Base-by-base conservation (phyloP, 306 rosid genomes). In the Cyamopsis tetragonoloba region DNA sequence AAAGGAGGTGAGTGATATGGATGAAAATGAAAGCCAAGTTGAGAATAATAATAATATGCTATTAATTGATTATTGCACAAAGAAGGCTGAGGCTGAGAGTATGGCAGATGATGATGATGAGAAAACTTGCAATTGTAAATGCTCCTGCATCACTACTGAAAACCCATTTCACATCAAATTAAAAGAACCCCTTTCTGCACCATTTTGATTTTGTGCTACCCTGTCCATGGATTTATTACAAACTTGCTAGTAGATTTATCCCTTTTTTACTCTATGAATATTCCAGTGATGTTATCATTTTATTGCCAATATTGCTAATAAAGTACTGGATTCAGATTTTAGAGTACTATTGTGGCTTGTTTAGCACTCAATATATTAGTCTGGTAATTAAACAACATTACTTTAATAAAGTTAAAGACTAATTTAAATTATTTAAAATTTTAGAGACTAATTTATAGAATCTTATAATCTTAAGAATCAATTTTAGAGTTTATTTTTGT, bases 151-250 rank as follows among this genome's bases (percentile, higher is more conserved):
- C n/a, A 1, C 30, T 28, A 3, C 27, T 64, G 23, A 28, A 35
- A 61, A 72, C 32, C 71, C 78, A 1, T 69, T 71, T 19, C 78
- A 62, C 31, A 41, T 3, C 27, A 18, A 30, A 20, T 49, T 47
- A 14, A 74, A 60, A 13, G 84, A 88, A 24, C 96, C 96, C n/a
- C 84, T 83, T 28, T 85, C 97, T 12, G 89, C 97, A 31, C 96
- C 97, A 6, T 91, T 88, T 82, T 91, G 86, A 86, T 55, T 49
- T 77, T 22, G 11, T 48, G 22, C 26, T 7, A 39, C 14, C n/a
- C n/a, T n/a, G n/a, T n/a, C n/a, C n/a, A n/a, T n/a, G n/a, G n/a
- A 6, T 13, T 37, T 3, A 3, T 48, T 30, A 59, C 22, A 35
- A 46, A 20, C 24, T 57, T 43, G 32, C n/a, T 38, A 9, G 12